Conservation (phyloP, 2,329 filamentous ascomycete species). For the Penicillium sp. region DNA sequence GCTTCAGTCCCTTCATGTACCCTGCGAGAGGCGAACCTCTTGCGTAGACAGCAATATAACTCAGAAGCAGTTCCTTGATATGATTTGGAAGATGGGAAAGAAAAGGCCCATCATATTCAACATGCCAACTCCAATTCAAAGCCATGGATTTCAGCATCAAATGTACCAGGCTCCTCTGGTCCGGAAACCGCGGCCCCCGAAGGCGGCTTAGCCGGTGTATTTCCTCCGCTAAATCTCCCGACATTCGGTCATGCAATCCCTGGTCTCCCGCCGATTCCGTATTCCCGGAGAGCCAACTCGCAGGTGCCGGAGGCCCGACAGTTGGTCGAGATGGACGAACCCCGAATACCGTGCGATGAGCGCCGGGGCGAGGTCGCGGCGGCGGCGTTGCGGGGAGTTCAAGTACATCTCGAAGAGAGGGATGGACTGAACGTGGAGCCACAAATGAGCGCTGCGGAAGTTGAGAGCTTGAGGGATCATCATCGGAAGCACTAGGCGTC, state of each 20-base stretch:
- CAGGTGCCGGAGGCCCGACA: constrained; percentile 47
- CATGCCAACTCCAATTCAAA: constrained; percentile 55
- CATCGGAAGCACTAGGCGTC: constrained; percentile 23
- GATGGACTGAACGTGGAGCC: constrained; percentile 43
- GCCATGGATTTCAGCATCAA: constrained; percentile 54
- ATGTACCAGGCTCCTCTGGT: constrained; percentile 49
- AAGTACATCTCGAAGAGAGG: constrained; percentile 45
- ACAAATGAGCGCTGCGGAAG: constrained; percentile 18
- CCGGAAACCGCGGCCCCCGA: constrained; percentile 41
- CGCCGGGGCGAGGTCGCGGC: constrained; percentile 40
- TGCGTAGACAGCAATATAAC: constrained; percentile 55
- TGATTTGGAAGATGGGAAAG: constrained; percentile 52
- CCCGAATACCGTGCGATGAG: constrained; percentile 33
- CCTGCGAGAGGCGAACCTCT: constrained; percentile 40
- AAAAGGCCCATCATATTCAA: constrained; percentile 57
- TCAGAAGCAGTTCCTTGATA: constrained; percentile 54
- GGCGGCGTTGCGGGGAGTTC: constrained; percentile 45
- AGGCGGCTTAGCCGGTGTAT: constrained; percentile 39
- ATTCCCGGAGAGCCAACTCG: constrained; percentile 43
- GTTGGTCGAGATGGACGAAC: constrained; percentile 36
- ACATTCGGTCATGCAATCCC: not conserved
- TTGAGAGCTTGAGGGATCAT: constrained; percentile 11
- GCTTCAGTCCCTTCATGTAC: constrained; percentile 46
- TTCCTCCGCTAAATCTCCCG: constrained; percentile 16
- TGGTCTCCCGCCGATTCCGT: constrained; percentile 1